Conservation (phyloP, 2,329 filamentous ascomycete genomes). For the Helicocarpus griseus region DNA sequence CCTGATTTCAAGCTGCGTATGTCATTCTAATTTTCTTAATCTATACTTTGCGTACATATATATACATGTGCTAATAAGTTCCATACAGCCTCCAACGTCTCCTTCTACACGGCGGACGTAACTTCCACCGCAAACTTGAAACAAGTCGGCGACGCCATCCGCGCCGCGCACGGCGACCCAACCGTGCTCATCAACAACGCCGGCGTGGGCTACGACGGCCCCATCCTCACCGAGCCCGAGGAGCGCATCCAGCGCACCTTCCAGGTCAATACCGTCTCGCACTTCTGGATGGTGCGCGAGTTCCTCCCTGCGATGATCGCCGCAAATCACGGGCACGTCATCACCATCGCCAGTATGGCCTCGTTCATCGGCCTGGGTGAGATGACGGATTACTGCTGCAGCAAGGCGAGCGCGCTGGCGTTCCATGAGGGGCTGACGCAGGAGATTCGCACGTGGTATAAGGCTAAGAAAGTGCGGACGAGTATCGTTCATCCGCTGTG, state of each 20-base stretch:
- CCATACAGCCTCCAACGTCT: slow-evolving; percentile 21
- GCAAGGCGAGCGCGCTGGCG: slow-evolving; percentile 43
- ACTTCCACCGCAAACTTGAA: slow-evolving; percentile 25
- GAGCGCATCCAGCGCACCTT: slow-evolving; percentile 39
- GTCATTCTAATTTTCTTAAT: too few relatives aligned
- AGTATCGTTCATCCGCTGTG: slow-evolving; percentile 33
- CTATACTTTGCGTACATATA: neutral
- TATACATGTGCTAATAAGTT: neutral
- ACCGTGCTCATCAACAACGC: slow-evolving; percentile 43
- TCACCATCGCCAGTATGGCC: slow-evolving; percentile 47
- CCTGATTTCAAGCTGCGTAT: slow-evolving; percentile 22
- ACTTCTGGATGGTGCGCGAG: slow-evolving; percentile 42
- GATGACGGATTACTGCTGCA: slow-evolving; percentile 44
- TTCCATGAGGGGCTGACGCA: slow-evolving; percentile 43
- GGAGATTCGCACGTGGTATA: slow-evolving; percentile 29
- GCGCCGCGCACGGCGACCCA: slow-evolving; percentile 32
- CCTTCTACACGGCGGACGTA: slow-evolving; percentile 31
- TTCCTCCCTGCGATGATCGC: slow-evolving; percentile 44
- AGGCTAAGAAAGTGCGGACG: slow-evolving; percentile 29
- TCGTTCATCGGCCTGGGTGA: slow-evolving; percentile 39
- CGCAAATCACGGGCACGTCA: slow-evolving; percentile 45
- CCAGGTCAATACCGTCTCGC: slow-evolving; percentile 43
- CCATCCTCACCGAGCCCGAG: slow-evolving; percentile 39
- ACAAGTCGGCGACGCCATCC: slow-evolving; percentile 29
- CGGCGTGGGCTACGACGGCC: slow-evolving; percentile 38